Evolutionary conservation across 1,284 basidiomycete species (phyloP).

Genomic region (Cutaneotrichosporon cyanovorans): DNA sequence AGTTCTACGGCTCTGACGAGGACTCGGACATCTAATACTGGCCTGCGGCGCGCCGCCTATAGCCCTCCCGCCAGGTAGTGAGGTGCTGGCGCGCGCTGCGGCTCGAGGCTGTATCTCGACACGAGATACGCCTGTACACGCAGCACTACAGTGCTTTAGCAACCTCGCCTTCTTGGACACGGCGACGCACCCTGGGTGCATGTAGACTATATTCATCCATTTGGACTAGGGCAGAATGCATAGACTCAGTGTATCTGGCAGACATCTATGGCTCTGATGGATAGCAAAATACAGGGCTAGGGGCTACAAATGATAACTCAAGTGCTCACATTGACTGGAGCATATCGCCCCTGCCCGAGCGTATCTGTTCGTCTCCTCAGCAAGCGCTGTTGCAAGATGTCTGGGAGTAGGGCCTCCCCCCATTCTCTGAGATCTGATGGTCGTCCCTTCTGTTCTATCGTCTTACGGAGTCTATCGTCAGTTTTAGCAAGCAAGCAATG

Average conservation of each 20-base stretch:
- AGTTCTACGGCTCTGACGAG: slow-evolving; percentile 47
- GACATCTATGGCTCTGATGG: too few species aligned
- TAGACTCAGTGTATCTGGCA: too few species aligned
- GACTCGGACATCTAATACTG: slow-evolving; percentile 27
- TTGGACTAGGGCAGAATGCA: too few species aligned
- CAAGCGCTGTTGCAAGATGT: neutral
- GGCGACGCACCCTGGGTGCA: too few species aligned
- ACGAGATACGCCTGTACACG: too few species aligned
- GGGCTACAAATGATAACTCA: neutral
- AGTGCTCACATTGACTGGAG: slow-evolving; percentile 3
- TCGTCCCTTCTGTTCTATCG: slow-evolving; percentile 19
- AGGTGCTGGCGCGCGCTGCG: neutral
- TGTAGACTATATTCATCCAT: too few species aligned
- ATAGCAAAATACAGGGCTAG: too few species aligned
- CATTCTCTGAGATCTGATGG: slow-evolving; percentile 22
- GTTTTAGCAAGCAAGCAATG: neutral
- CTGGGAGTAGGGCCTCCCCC: slow-evolving; percentile 16
- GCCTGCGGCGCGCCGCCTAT: neutral
- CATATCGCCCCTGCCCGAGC: neutral
- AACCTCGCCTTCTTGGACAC: too few species aligned
- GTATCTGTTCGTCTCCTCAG: neutral
- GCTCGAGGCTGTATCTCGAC: neutral
- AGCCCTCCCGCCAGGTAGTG: neutral
- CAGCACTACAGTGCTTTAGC: too few species aligned
- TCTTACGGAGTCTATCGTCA: slow-evolving; percentile 16